These are phyloP conservation scores for Saturnispora kantuleensis DNA, from an alignment of 805 yeast genomes.

Conservation along the genomic window DNA sequence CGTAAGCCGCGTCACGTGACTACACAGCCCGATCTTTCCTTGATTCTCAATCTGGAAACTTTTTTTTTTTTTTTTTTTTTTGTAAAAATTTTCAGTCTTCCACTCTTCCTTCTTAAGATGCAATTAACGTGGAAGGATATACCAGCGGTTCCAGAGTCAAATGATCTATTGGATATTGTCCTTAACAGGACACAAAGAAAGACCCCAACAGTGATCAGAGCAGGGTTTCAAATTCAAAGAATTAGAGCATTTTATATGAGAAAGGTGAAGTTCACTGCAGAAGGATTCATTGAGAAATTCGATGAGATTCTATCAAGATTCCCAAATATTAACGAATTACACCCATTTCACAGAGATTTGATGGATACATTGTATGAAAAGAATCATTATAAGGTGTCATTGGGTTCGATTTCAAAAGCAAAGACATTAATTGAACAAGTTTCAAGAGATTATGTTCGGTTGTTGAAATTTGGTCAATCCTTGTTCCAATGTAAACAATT, in stretches of 20 bases:
- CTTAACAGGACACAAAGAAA: slow-evolving; percentile 97
- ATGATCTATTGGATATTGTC: slow-evolving; percentile 91
- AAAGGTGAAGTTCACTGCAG: slow-evolving; percentile 92
- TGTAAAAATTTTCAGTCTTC: not conserved
- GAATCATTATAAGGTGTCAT: slow-evolving; percentile 93
- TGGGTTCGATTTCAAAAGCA: slow-evolving; percentile 91
- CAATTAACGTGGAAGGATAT: slow-evolving; percentile 98
- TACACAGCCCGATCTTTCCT: too few species aligned
- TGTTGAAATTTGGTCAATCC: slow-evolving; percentile 95
- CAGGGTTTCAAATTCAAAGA: slow-evolving; percentile 93
- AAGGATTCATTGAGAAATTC: slow-evolving; percentile 90
- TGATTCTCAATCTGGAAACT: not conserved
- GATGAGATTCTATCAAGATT: slow-evolving; percentile 77
- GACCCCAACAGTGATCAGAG: slow-evolving; percentile 97
- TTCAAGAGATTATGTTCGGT: slow-evolving; percentile 86
- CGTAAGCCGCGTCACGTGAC: too few species aligned
- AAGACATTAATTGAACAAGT: slow-evolving; percentile 93
- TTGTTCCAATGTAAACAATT: slow-evolving; percentile 97
- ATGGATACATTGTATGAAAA: slow-evolving; percentile 97
- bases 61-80: not conserved
- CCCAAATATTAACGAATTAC: slow-evolving; percentile 95
- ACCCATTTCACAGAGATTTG: slow-evolving; percentile 96
- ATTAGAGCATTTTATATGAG: slow-evolving; percentile 97
- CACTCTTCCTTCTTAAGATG: slow-evolving; percentile 35
- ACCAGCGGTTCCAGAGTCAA: slow-evolving; percentile 86